These are phyloP conservation scores for Saturnispora serradocipensis DNA, from an alignment of 805 yeast species.

Conservation along the genomic window DNA sequence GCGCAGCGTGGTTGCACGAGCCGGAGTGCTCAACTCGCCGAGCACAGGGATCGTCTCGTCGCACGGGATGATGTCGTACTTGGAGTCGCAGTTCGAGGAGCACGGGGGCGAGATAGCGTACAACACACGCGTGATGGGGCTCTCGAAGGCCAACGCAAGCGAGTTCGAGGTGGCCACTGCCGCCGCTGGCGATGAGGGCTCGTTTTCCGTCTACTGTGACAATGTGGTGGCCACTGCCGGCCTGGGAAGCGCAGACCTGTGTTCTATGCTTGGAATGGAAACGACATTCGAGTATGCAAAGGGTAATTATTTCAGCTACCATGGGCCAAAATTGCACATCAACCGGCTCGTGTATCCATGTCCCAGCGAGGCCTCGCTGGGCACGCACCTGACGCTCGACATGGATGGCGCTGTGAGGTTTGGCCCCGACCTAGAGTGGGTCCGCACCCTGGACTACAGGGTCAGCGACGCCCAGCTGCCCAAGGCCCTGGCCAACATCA, in stretches of 20 bases:
- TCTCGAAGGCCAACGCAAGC: background rate
- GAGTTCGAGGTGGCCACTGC: background rate
- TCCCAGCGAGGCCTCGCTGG: slow-evolving; percentile 68
- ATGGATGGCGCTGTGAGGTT: slow-evolving; percentile 70
- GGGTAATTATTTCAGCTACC: slow-evolving; percentile 68
- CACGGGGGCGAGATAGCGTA: slow-evolving; percentile 54
- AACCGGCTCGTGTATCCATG: slow-evolving; percentile 67
- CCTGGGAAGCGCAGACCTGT: slow-evolving; percentile 57
- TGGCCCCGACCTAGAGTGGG: slow-evolving; percentile 89
- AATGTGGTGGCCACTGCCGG: slow-evolving; percentile 76
- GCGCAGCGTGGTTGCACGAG: background rate
- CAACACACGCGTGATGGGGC: background rate
- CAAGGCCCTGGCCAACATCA: slow-evolving; percentile 24
- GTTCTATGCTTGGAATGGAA: slow-evolving; percentile 52
- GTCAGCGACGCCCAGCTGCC: slow-evolving; percentile 36
- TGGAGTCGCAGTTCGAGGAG: slow-evolving; percentile 44
- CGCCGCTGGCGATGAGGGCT: slow-evolving; percentile 22
- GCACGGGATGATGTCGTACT: slow-evolving; percentile 61
- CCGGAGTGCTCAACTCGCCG: slow-evolving; percentile 47
- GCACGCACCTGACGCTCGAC: slow-evolving; percentile 81
- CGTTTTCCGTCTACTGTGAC: slow-evolving; percentile 39
- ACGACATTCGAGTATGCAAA: slow-evolving; percentile 61
- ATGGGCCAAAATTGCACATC: slow-evolving; percentile 31
- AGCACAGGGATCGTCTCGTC: slow-evolving; percentile 81
- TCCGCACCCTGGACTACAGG: slow-evolving; percentile 38